Evolutionary conservation across 1,284 basidiomycete genomes (phyloP).

Genomic region (Sporisorium scitamineum): DNA sequence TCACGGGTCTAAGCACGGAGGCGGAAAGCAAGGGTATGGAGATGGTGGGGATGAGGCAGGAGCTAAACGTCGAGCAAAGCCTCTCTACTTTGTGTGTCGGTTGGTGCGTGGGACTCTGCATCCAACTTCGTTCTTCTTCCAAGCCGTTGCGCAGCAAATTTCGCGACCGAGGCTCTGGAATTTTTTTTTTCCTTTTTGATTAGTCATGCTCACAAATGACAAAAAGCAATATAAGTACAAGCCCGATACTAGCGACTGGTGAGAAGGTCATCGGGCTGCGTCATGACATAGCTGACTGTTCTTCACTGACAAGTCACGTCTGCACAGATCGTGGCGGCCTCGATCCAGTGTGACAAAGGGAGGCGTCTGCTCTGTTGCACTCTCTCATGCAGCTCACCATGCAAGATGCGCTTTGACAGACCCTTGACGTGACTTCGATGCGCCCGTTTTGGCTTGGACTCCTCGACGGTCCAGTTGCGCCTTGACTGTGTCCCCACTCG

Average conservation of each 20-base stretch:
- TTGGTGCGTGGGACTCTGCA: constrained; percentile 2
- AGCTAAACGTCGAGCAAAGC: neutral
- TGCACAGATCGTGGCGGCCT: neutral
- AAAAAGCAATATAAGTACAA: no score
- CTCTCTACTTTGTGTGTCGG: no score
- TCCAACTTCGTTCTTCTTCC: neutral
- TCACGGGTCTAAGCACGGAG: constrained; percentile 43
- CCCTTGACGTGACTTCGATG: constrained; percentile 6
- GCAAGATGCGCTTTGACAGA: constrained; percentile 22
- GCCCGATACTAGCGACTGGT: no score
- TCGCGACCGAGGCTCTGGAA: neutral
- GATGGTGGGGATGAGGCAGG: constrained; percentile 11
- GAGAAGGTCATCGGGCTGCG: constrained; percentile 44
- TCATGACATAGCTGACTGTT: constrained; percentile 28
- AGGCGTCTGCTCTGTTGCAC: neutral
- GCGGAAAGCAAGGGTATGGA: constrained; percentile 10
- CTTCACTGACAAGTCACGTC: neutral
- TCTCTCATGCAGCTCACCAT: neutral
- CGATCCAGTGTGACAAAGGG: neutral
- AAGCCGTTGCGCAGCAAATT: neutral
- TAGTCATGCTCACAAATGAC: constrained; percentile 1
- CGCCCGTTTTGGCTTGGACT: neutral
- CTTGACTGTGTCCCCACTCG: neutral
- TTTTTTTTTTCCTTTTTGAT: neutral
- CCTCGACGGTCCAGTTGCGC: neutral